Percentiles rank a stretch among this genome's conserved stretches.
Evolutionary conservation across 2,329 filamentous ascomycete genomes (phyloP).

Genomic region (Xylariales sp.): DNA sequence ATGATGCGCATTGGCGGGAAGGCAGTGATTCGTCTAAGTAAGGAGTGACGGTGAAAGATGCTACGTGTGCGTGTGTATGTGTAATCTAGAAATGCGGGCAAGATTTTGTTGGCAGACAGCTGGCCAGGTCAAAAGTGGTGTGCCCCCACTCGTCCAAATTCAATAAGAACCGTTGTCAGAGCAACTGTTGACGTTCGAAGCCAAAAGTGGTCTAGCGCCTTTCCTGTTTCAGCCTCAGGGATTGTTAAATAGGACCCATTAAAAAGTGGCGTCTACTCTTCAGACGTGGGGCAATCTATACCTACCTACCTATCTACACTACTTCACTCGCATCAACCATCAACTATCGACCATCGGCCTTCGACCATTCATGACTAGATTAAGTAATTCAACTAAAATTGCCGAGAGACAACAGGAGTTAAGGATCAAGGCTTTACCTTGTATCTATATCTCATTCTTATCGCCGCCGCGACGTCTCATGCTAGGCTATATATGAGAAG

Average conservation of each 20-base stretch:
- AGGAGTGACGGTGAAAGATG: slow-evolving; percentile 22
- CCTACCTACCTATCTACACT: background rate
- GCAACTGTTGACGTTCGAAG: slow-evolving; percentile 20
- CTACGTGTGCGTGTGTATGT: slow-evolving; percentile 20
- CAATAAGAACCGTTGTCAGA: slow-evolving; percentile 35
- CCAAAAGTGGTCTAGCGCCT: background rate
- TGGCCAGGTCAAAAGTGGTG: slow-evolving; percentile 27
- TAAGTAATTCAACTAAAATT: background rate
- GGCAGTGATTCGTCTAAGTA: slow-evolving; percentile 11
- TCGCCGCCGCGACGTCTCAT: background rate
- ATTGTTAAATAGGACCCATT: slow-evolving; percentile 1
- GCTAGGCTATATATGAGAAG: slow-evolving; percentile 2
- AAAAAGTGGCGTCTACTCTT: slow-evolving; percentile 18
- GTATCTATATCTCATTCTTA: background rate
- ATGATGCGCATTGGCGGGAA: slow-evolving; percentile 12
- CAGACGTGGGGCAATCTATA: slow-evolving; percentile 19
- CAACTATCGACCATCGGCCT: too few relatives aligned
- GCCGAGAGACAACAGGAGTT: background rate
- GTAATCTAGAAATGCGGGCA: slow-evolving; percentile 24
- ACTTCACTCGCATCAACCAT: too few relatives aligned
- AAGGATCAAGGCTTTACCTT: background rate
- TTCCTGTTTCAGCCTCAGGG: background rate
- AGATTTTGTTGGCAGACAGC: slow-evolving; percentile 32
- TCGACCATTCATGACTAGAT: slow-evolving; percentile 3
- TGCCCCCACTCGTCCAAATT: slow-evolving; percentile 25